Conservation (phyloP, 495 filamentous ascomycete genomes). For the Annulohypoxylon stygium region DNA sequence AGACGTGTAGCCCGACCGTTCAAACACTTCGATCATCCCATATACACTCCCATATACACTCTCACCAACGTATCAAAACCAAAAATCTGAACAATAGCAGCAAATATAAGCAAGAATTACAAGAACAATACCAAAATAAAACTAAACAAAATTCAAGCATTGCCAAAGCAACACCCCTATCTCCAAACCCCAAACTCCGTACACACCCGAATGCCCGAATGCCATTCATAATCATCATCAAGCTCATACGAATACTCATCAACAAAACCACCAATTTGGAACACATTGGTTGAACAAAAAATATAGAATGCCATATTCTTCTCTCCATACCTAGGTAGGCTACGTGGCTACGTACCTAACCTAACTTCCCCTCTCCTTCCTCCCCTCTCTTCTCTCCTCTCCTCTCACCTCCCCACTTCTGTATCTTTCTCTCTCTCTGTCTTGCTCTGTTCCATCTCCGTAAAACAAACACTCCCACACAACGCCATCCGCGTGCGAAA, state of each 20-base stretch:
- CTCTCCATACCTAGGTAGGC: slow-evolving; percentile 1
- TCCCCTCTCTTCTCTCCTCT: neutral
- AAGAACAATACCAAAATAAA: neutral
- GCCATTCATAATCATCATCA: slow-evolving; percentile 5
- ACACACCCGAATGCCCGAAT: neutral
- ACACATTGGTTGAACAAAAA: neutral
- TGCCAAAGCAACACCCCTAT: neutral
- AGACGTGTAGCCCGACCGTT: too few species aligned
- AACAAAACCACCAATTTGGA: neutral
- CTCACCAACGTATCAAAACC: neutral
- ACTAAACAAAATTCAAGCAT: neutral
- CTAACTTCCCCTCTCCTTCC: neutral
- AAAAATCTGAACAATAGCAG: neutral
- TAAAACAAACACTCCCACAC: neutral
- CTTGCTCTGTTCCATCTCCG: too few species aligned
- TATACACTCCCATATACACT: neutral
- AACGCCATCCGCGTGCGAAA: neutral
- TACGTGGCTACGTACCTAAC: neutral
- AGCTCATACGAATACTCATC: neutral
- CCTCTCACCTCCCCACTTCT: neutral
- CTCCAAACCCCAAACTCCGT: neutral
- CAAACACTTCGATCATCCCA: neutral
- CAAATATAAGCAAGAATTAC: neutral
- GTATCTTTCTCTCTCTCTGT: too few species aligned
- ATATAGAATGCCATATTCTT: slow-evolving; percentile 6